Base-by-base conservation (phyloP, 768 basidiomycete genomes). In the Phylloporus sp. region DNA sequence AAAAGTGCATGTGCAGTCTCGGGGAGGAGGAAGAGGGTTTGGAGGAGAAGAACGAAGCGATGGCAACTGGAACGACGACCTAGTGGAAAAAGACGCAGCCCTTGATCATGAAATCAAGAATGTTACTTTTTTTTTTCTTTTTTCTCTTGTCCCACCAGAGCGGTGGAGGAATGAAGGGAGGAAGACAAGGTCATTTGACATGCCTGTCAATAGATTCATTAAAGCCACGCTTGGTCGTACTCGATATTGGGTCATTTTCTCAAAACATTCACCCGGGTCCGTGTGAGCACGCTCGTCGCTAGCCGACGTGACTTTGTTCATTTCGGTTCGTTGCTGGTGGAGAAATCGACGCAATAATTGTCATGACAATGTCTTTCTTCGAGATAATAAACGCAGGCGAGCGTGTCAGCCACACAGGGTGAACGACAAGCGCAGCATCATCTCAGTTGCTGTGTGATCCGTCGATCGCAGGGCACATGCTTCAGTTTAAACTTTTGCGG, bases 1-100 rank as follows among this genome's bases (percentile, higher is more conserved):
- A 60, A 29, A 48, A 46, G 58, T 47, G 45, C 55, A 54, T 54
- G 24, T 38, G 37, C 57, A 49, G 15, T 38, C 26, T 26, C 28
- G 43, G 14, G 24, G 37, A 18, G 45, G n/a, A 39, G 22, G 39
- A n/a, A n/a, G n/a, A n/a, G n/a, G n/a, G n/a, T n/a, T n/a, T n/a
- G n/a, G n/a, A 39, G 35, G 32, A 41, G 10, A 13, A 20, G 3
- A 22, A 15, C 18, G 26, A 22, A 2, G 27, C 4, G 44, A 37
- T 20, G 46, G 39, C 18, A 22, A 41, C 22, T 42, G 8, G 17
- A 52, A 21, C 17, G 36, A 43, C 15, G 53, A 38, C 42, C 38
- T 53, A 35, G 28, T 29, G 31, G 37, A 44, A 32, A 38, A 46
- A 9, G 28, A 14, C 28, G 28, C 28, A 29, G 15, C 28, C n/a